Percentiles rank a stretch among this genome's conserved stretches.
Conservation (phyloP, 2,329 filamentous ascomycete species). For the Trichoderma brevicompactum region DNA sequence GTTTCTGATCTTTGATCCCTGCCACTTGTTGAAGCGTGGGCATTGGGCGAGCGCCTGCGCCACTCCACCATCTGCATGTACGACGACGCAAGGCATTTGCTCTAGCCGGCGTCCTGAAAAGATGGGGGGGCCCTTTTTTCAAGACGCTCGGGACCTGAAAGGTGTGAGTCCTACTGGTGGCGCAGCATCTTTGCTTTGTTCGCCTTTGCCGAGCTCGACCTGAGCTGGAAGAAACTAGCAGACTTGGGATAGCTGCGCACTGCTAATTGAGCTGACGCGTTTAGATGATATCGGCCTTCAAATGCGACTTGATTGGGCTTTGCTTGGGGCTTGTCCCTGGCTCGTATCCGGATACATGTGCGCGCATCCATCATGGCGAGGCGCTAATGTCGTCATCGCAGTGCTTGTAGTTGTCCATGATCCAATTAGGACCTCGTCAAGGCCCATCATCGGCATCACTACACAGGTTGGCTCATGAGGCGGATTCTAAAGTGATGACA, state of each 20-base stretch:
- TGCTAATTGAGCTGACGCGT: background rate
- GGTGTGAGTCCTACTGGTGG: background rate
- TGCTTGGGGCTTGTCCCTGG: constrained; percentile 3
- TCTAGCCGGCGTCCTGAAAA: no score
- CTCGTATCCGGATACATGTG: background rate
- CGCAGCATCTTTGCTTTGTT: constrained; percentile 2
- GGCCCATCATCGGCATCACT: background rate
- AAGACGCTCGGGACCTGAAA: background rate
- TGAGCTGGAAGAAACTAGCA: background rate
- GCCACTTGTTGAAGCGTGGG: background rate
- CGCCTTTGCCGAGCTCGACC: constrained; percentile 1
- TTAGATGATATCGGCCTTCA: no score
- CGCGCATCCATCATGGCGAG: background rate
- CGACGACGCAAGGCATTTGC: constrained; percentile 17
- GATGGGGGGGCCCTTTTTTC: background rate
- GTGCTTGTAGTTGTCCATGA: background rate
- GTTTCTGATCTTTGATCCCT: constrained; percentile 15
- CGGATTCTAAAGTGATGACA: background rate
- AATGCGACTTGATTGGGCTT: background rate
- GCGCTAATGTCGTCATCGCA: constrained; percentile 18
- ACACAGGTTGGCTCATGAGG: background rate
- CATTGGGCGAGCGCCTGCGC: constrained; percentile 6
- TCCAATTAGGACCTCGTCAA: constrained; percentile 3
- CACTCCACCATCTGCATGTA: constrained; percentile 24
- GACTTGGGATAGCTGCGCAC: background rate